These are phyloP conservation scores for Hanseniaspora sp. DNA, from an alignment of 1,139 yeast species.

Conservation along the genomic window DNA sequence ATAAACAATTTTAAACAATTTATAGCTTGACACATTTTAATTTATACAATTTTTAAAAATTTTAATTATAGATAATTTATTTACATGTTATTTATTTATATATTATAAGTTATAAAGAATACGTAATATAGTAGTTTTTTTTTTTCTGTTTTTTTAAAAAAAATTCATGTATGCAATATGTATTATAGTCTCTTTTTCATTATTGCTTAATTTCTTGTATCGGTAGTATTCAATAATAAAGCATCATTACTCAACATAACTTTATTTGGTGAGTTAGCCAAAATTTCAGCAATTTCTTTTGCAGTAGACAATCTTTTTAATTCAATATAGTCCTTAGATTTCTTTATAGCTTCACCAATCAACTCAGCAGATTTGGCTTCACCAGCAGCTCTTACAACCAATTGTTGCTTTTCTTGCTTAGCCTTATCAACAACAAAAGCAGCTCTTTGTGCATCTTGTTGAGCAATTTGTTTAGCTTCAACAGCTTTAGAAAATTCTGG, in stretches of 20 bases:
- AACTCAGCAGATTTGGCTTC: slow-evolving; percentile 97
- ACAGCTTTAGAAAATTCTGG: slow-evolving; percentile 98
- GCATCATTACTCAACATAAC: slow-evolving; percentile 88
- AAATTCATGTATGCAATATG: too few relatives aligned
- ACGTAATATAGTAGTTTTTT: too few relatives aligned
- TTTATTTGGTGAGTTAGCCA: slow-evolving; percentile 80
- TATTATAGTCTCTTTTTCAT: background rate
- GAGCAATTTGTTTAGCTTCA: slow-evolving; percentile 97
- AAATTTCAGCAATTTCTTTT: slow-evolving; percentile 78
- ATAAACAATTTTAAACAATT: too few relatives aligned
- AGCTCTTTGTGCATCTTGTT: slow-evolving; percentile 97
- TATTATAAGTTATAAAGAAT: too few relatives aligned
- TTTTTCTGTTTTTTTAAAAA: too few relatives aligned
- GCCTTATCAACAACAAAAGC: slow-evolving; percentile 96
- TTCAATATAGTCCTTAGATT: slow-evolving; percentile 89
- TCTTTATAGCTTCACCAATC: slow-evolving; percentile 97
- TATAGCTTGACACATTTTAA: too few relatives aligned
- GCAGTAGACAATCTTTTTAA: slow-evolving; percentile 95
- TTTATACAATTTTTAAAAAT: too few relatives aligned
- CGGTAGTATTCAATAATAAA: slow-evolving; percentile 76
- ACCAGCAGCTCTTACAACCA: slow-evolving; percentile 94
- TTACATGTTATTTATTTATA: too few relatives aligned
- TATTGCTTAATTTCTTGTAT: slow-evolving; percentile 31
- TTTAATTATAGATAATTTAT: too few relatives aligned
- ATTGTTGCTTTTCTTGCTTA: slow-evolving; percentile 90